These are phyloP conservation scores for Phalaenopsis hybrid DNA, from an alignment of 116 monocot genomes.

Conservation along the genomic window DNA sequence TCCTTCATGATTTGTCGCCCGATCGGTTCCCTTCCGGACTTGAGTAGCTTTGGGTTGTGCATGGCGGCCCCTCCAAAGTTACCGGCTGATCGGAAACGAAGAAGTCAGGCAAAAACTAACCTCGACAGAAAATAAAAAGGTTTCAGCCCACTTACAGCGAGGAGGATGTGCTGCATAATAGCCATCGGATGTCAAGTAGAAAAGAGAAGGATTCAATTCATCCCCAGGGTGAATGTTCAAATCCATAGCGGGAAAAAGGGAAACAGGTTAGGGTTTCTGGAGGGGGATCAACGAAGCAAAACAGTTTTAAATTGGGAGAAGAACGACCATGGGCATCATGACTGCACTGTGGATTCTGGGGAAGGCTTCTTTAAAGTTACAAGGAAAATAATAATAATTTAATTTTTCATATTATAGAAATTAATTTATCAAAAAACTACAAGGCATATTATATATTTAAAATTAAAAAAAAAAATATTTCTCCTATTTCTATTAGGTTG, in stretches of 20 bases:
- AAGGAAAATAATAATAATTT: too few relatives aligned
- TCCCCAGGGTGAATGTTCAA: background rate
- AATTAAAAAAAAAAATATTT: too few relatives aligned
- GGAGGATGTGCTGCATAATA: background rate
- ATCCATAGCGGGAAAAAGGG: background rate
- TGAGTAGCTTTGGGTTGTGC: background rate
- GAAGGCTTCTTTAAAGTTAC: too few relatives aligned
- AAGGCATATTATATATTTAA: too few relatives aligned
- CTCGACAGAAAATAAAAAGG: background rate
- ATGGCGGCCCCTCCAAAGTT: background rate
- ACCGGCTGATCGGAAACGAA: background rate
- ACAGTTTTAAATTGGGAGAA: background rate
- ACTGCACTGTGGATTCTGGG: too few relatives aligned
- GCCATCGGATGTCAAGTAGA: background rate
- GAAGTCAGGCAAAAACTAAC: background rate
- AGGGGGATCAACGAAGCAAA: background rate
- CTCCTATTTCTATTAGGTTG: too few relatives aligned
- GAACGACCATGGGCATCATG: background rate
- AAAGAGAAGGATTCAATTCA: background rate
- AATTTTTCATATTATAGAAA: too few relatives aligned
- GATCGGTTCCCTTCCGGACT: background rate
- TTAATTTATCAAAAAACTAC: too few relatives aligned
- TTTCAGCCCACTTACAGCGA: slow-evolving; percentile 1
- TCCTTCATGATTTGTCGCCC: slow-evolving; percentile 3
- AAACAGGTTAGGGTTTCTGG: background rate